These are phyloP conservation scores for Colletotrichum zoysiae DNA, from an alignment of 2,329 filamentous ascomycete species.

Conservation along the genomic window DNA sequence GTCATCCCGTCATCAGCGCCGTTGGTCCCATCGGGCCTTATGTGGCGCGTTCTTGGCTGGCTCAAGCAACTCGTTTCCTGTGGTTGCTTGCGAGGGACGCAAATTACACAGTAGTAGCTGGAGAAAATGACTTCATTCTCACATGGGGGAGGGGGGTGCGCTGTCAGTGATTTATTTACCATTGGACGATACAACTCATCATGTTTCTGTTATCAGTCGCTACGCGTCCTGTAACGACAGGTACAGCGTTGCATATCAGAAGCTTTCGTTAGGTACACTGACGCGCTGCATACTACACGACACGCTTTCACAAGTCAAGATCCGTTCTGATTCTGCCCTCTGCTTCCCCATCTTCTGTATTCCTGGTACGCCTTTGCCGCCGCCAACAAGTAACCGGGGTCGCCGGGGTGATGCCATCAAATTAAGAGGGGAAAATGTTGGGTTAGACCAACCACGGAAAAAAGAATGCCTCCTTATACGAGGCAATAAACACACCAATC, in stretches of 20 bases:
- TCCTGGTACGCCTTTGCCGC: slow-evolving; percentile 37
- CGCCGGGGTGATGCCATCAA: slow-evolving; percentile 36
- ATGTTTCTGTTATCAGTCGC: not conserved
- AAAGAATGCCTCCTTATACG: not conserved
- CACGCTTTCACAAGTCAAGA: slow-evolving; percentile 21
- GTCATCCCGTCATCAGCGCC: slow-evolving; percentile 31
- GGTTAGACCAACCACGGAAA: slow-evolving; percentile 27
- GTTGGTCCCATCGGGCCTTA: slow-evolving; percentile 18
- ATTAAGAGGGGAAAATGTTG: slow-evolving; percentile 33
- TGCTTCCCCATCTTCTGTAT: slow-evolving; percentile 22
- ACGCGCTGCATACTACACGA: not conserved
- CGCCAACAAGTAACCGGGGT: slow-evolving; percentile 20
- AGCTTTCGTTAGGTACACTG: not conserved
- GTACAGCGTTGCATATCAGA: not conserved
- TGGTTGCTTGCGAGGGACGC: not conserved
- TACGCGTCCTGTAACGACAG: not conserved
- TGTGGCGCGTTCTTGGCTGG: not conserved
- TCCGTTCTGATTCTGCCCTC: slow-evolving; percentile 10
- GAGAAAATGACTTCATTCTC: not conserved
- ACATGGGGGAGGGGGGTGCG: not conserved
- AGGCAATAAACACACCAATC: slow-evolving; percentile 27
- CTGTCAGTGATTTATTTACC: not conserved
- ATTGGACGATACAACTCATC: not conserved
- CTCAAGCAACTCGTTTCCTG: not conserved
- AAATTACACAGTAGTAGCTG: no score